phyloP scores from a whole-genome alignment of 225 moss, liverwort and hornwort species.

The Sphagnum contortum region DNA sequence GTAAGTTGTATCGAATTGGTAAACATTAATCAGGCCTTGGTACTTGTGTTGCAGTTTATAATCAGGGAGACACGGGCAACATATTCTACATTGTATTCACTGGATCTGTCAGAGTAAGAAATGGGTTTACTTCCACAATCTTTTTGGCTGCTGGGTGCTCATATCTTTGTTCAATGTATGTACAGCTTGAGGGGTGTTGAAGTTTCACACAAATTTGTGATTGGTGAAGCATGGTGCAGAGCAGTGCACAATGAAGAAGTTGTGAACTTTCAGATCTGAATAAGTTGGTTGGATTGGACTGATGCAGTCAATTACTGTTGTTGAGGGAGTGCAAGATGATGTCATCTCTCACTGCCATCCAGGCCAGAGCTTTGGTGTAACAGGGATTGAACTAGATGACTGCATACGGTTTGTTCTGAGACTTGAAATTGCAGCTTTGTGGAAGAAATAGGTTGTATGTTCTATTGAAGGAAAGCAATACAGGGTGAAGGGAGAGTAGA shows the following conservation, averaged over 20 bases:
- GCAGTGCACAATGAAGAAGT: too few relatives aligned
- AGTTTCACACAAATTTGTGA: too few relatives aligned
- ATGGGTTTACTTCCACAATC: conserved; percentile 1
- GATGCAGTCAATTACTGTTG: conserved; percentile 5
- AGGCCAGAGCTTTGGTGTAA: conserved; percentile 36
- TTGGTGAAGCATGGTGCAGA: too few relatives aligned
- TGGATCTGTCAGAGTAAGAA: conserved; percentile 51
- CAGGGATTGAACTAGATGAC: conserved; percentile 11
- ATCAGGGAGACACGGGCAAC: conserved; percentile 38
- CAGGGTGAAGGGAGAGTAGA: too few relatives aligned
- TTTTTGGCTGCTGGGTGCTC: too few relatives aligned
- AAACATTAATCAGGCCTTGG: not conserved
- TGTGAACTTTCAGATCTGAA: too few relatives aligned
- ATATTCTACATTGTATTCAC: conserved; percentile 64
- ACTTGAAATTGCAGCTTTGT: not conserved
- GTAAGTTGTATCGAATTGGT: conserved; percentile 8
- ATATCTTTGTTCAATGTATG: too few relatives aligned
- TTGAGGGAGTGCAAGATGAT: conserved; percentile 16
- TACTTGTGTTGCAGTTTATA: conserved; percentile 44
- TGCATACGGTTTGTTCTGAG: conserved; percentile 12
- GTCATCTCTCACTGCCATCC: conserved; percentile 5
- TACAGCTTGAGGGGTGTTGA: too few relatives aligned
- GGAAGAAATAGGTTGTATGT: not conserved
- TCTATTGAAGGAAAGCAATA: too few relatives aligned
- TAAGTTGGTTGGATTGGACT: not conserved